These are phyloP conservation scores for Violaceomyces palustris DNA, from an alignment of 1,284 basidiomycete genomes.

Conservation along the genomic window DNA sequence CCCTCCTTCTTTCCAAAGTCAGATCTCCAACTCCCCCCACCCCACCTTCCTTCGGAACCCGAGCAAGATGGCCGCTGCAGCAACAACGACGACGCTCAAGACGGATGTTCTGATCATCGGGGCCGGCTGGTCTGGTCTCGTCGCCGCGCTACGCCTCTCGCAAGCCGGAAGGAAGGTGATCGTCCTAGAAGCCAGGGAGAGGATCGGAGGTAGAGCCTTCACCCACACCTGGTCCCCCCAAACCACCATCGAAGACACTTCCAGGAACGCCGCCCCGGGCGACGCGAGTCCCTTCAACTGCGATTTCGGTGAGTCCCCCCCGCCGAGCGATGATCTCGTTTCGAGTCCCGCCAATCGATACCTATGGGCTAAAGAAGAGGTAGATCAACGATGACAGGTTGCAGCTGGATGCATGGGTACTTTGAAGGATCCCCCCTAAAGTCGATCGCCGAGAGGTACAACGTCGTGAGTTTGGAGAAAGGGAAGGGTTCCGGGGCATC, in stretches of 20 bases:
- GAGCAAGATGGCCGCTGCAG: constrained; percentile 7
- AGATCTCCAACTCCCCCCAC: too few species aligned
- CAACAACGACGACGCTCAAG: constrained; percentile 4
- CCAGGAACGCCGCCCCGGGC: constrained; percentile 6
- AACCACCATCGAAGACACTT: constrained; percentile 17
- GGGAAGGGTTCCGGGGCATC: not conserved
- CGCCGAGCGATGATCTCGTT: not conserved
- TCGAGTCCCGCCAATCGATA: not conserved
- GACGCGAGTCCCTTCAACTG: constrained; percentile 11
- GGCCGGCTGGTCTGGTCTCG: constrained; percentile 57
- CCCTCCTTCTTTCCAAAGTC: too few species aligned
- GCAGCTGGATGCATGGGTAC: constrained; percentile 58
- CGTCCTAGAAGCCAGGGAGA: constrained; percentile 57
- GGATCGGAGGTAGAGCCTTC: constrained; percentile 56
- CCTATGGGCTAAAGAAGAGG: not conserved
- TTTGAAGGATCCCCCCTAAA: constrained; percentile 56
- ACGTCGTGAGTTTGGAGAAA: constrained; percentile 37
- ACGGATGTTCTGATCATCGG: constrained; percentile 56
- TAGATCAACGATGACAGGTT: constrained; percentile 44
- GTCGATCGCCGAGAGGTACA: constrained; percentile 53
- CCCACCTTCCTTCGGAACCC: too few species aligned
- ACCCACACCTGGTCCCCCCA: constrained; percentile 50
- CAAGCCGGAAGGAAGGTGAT: constrained; percentile 54
- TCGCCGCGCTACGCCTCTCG: constrained; percentile 55
- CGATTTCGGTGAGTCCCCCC: too few species aligned